Evolutionary conservation across 164 flowering plant genomes (phyloP), one percentile per base, ranked within the genome.

Genomic region (Magnolia kwangsiensis): DNA sequence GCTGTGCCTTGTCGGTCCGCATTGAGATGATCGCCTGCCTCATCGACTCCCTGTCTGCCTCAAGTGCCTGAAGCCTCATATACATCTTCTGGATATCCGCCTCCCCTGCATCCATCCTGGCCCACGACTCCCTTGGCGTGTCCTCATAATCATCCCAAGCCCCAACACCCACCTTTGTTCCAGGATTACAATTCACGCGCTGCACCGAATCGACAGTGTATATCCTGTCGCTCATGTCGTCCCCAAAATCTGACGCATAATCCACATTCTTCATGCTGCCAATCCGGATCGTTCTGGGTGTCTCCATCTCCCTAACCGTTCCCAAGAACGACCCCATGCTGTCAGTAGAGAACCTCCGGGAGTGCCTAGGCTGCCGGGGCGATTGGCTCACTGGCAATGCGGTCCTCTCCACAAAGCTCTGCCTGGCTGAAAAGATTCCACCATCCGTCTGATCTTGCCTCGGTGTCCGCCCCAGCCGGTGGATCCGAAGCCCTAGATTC

Each of bases 11-110:
- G 77, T 96, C 99, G 14, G 97, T 94, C 29, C 93, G 84, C 97
- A 96, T 92, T 16, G 98, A 90, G 68, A 90, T 85, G 67, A 96
- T 80, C 29, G 93, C 86, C 85, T 94, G 97, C 86, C 89, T 90
- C 98, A 96, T 90, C 37, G 98, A 92, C 79, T 96, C 99, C 82
- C 93, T 87, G 67, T 96, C 99, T 51, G 97, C 98, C 83, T 96
- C 99, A 71, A 96, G 98, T 10, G 91, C 92, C 71, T 96, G 98
- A 80, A 94, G 94, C 84, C 98, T 86, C 85, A 78, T 77, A 82
- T 88, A 92, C 27, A 96, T 89, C 86, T 93, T 93, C 85, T 86
- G 86, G 67, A 96, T 78, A 76, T 94, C 98, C 9, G 89, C 87
- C 78, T 92, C 98, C 58, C 75, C 86, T 8, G 82, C 27, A 78